Base-by-base conservation (phyloP, 164 flowering plant species). In the Santalum album region DNA sequence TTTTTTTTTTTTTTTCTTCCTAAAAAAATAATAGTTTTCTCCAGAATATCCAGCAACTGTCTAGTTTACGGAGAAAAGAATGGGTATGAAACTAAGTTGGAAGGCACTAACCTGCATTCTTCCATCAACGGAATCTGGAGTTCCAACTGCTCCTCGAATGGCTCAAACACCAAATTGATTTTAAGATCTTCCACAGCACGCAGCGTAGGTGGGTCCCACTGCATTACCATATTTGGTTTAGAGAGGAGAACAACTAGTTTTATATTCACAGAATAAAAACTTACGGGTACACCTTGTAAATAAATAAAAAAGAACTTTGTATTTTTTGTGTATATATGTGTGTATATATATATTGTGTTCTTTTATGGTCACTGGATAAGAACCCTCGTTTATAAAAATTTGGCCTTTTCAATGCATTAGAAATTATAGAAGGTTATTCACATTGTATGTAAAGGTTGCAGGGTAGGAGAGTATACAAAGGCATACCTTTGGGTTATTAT, bases 401-500 rank as follows among this genome's bases (percentile, higher is more conserved):
- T n/a, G n/a, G n/a, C n/a, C n/a, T n/a, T n/a, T n/a, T n/a, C n/a
- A n/a, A n/a, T n/a, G n/a, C n/a, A n/a, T n/a, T n/a, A n/a, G n/a
- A n/a, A n/a, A n/a, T n/a, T n/a, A n/a, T n/a, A n/a, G n/a, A n/a
- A n/a, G n/a, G n/a, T n/a, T n/a, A n/a, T n/a, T n/a, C n/a, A n/a
- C n/a, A n/a, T 29, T 29, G 34, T 29, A 3, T 29, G 34, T 3
- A 29, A 29, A 4, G 34, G 4, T 29, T 29, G 9, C 9, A 29
- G 9, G 34, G 4, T 29, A 3, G 9, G 34, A 29, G 34, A 27
- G n/a, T 20, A 35, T 58, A 50, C 48, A 53, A 42, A 38, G 54
- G 19, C 34, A 26, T 71, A 80, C 98, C 89, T 86, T 89, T 40
- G 98, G 98, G 56, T 83, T 40, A 54, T 92, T 87, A 62, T 87